Evolutionary conservation across 805 yeast genomes (phyloP).

Genomic region (Kluyveromyces siamensis): DNA sequence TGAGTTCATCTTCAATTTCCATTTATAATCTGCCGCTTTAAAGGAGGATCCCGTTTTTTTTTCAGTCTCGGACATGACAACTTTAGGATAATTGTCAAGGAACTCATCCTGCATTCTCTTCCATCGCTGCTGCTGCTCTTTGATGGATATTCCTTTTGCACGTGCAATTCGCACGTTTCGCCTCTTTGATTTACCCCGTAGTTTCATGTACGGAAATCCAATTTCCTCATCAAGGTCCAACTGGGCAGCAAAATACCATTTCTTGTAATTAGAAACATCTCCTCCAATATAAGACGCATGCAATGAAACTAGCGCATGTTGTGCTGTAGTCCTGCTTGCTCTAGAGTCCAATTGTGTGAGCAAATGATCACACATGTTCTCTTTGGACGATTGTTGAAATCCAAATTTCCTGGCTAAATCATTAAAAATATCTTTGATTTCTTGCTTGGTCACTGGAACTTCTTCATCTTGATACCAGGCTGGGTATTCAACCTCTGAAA

Average conservation of each 20-base stretch:
- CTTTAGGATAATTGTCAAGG: slow-evolving; percentile 40
- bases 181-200: slow-evolving; percentile 37
- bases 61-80: slow-evolving; percentile 53
- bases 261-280: slow-evolving; percentile 72
- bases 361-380: slow-evolving; percentile 74
- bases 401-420: slow-evolving; percentile 62
- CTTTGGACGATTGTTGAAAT: slow-evolving; percentile 70
- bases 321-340: slow-evolving; percentile 67
- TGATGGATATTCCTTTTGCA: slow-evolving; percentile 27
- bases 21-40: slow-evolving; percentile 73
- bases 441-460: slow-evolving; percentile 64
- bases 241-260: slow-evolving; percentile 89
- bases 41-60: slow-evolving; percentile 57
- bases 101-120: slow-evolving; percentile 41
- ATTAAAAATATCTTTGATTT: slow-evolving; percentile 52
- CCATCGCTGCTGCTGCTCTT: slow-evolving; percentile 31
- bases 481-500: slow-evolving; percentile 23
- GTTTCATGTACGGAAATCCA: slow-evolving; percentile 48
- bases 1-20: slow-evolving; percentile 58
- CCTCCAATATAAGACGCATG: slow-evolving; percentile 95
- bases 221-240: slow-evolving; percentile 64
- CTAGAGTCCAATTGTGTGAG: slow-evolving; percentile 81
- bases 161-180: slow-evolving; percentile 38
- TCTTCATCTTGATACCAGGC: slow-evolving; percentile 35
- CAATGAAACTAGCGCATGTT: slow-evolving; percentile 59